phyloP scores from a whole-genome alignment of 192 early-diverging fungal species.

The Gamsiella multidivaricata region DNA sequence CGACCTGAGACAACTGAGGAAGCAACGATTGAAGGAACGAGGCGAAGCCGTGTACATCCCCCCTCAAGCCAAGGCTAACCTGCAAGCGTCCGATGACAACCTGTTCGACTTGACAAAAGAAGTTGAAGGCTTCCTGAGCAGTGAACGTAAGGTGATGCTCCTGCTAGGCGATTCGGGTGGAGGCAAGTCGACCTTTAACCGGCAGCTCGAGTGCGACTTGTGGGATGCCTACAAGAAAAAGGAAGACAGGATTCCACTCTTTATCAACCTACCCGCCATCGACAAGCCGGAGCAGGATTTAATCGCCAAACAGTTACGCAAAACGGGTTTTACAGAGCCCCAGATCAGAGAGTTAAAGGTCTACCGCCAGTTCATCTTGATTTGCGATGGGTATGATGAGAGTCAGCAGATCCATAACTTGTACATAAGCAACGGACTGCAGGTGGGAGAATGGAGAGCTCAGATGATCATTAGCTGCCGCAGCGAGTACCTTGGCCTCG shows the following conservation, averaged over 20 bases:
- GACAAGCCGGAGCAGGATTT: conserved; percentile 11
- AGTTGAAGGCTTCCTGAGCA: conserved; percentile 14
- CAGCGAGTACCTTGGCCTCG: not conserved
- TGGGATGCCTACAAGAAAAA: conserved; percentile 3
- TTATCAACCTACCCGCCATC: conserved; percentile 12
- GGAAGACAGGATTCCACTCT: conserved; percentile 10
- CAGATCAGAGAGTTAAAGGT: conserved; percentile 11
- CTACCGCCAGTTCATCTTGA: not conserved
- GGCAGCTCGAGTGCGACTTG: not conserved
- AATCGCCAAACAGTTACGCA: conserved; percentile 2
- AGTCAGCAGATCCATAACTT: not conserved
- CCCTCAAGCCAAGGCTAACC: conserved; percentile 18
- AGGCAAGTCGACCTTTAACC: conserved; percentile 21
- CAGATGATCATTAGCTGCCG: not conserved
- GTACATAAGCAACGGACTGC: not conserved
- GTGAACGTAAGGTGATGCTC: conserved; percentile 11
- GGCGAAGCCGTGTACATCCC: conserved; percentile 27
- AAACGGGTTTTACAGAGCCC: not conserved
- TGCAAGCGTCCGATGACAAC: not conserved
- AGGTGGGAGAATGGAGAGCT: not conserved
- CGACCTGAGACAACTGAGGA: too few relatives aligned
- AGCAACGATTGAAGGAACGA: too few relatives aligned
- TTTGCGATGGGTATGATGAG: not conserved
- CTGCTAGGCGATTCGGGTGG: conserved; percentile 27
- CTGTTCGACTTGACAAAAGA: conserved; percentile 5